Evolutionary conservation across 768 basidiomycete genomes (phyloP).

Genomic region (Sporobolomyces pararoseus): DNA sequence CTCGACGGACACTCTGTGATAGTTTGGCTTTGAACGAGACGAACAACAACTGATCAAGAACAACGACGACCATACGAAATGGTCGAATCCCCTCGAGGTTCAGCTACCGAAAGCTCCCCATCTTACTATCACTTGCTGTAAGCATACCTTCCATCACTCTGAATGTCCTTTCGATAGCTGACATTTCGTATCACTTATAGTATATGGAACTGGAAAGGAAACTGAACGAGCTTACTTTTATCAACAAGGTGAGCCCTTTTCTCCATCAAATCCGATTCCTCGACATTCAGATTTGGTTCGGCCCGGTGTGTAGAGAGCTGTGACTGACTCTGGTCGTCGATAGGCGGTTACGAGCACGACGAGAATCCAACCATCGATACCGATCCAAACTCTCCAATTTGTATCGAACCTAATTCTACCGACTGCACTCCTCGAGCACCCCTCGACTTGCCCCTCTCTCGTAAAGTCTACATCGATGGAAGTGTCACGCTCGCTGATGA

Average conservation of each 20-base stretch:
- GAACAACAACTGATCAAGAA: slow-evolving; percentile 63
- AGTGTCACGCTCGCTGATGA: slow-evolving; percentile 62
- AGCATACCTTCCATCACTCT: neutral
- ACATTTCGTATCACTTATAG: slow-evolving; percentile 40
- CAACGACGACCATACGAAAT: slow-evolving; percentile 71
- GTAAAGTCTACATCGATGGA: slow-evolving; percentile 78
- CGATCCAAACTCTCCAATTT: slow-evolving; percentile 43
- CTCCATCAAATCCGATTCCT: neutral
- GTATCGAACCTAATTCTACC: slow-evolving; percentile 56
- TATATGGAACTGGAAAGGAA: slow-evolving; percentile 93
- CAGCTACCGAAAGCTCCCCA: slow-evolving; percentile 78
- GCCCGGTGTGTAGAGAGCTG: slow-evolving; percentile 55
- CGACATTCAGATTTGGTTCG: too few species aligned
- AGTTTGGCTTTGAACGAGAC: slow-evolving; percentile 75
- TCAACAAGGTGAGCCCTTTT: slow-evolving; percentile 4
- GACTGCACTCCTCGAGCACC: slow-evolving; percentile 52
- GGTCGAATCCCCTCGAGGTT: slow-evolving; percentile 54
- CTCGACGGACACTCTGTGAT: neutral
- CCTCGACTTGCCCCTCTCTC: slow-evolving; percentile 58
- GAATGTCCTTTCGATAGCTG: too few species aligned
- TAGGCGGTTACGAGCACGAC: slow-evolving; percentile 64
- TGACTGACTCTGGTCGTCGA: too few species aligned
- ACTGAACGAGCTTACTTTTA: slow-evolving; percentile 50
- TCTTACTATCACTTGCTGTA: slow-evolving; percentile 75
- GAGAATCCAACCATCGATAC: slow-evolving; percentile 50